Evolutionary conservation across 805 yeast species (phyloP).

Genomic region (Ogataea glucozyma): DNA sequence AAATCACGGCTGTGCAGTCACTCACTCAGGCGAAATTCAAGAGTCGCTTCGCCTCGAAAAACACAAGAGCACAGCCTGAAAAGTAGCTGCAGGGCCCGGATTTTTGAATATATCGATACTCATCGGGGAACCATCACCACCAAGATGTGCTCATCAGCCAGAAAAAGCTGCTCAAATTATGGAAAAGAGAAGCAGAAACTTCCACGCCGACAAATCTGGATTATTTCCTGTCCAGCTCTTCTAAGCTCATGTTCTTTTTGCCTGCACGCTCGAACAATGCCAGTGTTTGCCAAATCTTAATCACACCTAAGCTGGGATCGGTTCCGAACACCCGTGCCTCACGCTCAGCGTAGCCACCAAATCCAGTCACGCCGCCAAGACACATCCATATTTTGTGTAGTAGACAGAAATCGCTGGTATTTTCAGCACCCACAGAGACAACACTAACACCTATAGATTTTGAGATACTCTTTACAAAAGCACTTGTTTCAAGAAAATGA

Average conservation of each 20-base stretch:
- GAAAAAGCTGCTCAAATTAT: too few relatives aligned
- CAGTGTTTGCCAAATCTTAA: background rate
- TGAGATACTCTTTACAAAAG: background rate
- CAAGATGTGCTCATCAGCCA: too few relatives aligned
- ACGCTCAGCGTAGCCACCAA: conserved; percentile 64
- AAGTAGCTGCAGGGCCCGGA: too few relatives aligned
- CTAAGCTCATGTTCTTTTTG: too few relatives aligned
- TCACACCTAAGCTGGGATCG: background rate
- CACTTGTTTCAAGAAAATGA: background rate
- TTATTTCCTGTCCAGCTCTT: too few relatives aligned
- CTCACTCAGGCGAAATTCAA: background rate
- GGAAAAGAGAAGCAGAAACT: too few relatives aligned
- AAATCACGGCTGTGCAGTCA: conserved; percentile 3
- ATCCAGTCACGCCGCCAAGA: conserved; percentile 86
- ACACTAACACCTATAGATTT: conserved; percentile 1
- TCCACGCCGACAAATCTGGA: too few relatives aligned
- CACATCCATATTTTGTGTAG: conserved; percentile 71
- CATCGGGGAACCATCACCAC: too few relatives aligned
- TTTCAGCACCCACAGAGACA: conserved; percentile 68
- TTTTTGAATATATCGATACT: too few relatives aligned
- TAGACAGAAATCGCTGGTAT: conserved; percentile 82
- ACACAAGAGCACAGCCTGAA: too few relatives aligned
- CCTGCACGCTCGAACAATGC: too few relatives aligned
- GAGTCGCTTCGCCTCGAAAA: too few relatives aligned
- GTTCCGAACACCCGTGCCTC: background rate